A percentile compares a stretch with the other conserved stretches of the same genome.
phyloP scores from a whole-genome alignment of 208 protist genomes.

The Leishmania tarentolae region DNA sequence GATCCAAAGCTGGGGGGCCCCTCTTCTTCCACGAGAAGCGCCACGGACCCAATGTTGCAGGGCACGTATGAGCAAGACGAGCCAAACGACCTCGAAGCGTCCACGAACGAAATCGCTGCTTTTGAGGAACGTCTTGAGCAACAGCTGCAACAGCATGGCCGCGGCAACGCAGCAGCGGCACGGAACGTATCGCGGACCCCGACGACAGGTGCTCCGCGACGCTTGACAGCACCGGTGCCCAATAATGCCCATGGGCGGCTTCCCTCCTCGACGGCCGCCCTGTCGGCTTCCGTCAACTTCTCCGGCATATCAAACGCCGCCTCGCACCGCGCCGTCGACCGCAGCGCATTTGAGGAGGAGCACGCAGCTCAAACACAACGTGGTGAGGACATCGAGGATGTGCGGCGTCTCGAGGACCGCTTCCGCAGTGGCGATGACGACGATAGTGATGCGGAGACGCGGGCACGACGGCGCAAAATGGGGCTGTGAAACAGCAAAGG shows the following conservation, averaged over 20 bases:
- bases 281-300: neutral
- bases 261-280: neutral
- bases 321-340: neutral
- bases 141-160: constrained; percentile 8
- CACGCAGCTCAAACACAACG: constrained; percentile 40
- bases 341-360: constrained; percentile 43
- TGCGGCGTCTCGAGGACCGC: constrained; percentile 46
- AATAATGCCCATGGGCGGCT: neutral
- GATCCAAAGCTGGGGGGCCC: constrained; percentile 1
- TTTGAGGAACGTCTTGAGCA: constrained; percentile 51
- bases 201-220: neutral
- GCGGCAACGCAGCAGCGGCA: constrained; percentile 1
- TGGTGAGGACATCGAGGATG: constrained; percentile 59
- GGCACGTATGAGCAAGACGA: constrained; percentile 68
- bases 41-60: constrained; percentile 60
- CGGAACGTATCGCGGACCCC: neutral
- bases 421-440: constrained; percentile 32
- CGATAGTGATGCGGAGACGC: constrained; percentile 32
- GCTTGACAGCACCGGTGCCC: neutral
- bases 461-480: constrained; percentile 8
- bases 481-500: neutral
- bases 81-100: constrained; percentile 34
- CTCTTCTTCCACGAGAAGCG: constrained; percentile 6
- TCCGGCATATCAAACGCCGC: neutral
- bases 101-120: constrained; percentile 47